Conservation (phyloP, 306 rosid genomes). For the Gastrolobium bilobum region DNA sequence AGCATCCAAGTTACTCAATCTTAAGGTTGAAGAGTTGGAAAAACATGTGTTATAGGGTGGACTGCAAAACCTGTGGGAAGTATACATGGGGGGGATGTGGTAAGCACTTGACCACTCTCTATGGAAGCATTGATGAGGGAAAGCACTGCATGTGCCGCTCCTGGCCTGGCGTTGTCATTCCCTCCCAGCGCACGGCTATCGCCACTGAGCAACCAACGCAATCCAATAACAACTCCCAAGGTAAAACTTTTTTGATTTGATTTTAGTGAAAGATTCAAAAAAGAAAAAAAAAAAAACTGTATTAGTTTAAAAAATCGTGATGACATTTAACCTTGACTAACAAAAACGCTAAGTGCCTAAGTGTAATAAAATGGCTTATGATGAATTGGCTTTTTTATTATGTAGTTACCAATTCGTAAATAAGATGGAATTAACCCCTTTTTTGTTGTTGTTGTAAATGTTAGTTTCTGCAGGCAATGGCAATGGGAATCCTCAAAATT, state of each 20-base stretch:
- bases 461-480: conserved; percentile 62
- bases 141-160: conserved; percentile 78
- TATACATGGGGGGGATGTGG: conserved; percentile 74
- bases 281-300: neutral
- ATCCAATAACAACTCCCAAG: conserved; percentile 40
- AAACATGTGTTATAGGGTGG: conserved; percentile 66
- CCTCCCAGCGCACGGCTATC: neutral
- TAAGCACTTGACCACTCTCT: conserved; percentile 54
- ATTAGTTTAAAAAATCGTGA: neutral
- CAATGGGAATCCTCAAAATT: conserved; percentile 41
- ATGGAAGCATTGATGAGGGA: conserved; percentile 65
- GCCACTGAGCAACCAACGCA: conserved; percentile 36
- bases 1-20: neutral
- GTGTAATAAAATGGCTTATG: conserved; percentile 2
- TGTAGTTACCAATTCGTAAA: neutral
- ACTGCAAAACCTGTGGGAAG: conserved; percentile 61
- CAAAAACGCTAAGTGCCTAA: no score
- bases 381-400: conserved; percentile 5
- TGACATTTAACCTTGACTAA: no score
- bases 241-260: conserved; percentile 10
- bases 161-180: conserved; percentile 73
- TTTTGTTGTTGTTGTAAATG: neutral
- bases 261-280: neutral
- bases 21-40: neutral
- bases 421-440: conserved; percentile 8